phyloP scores from a whole-genome alignment of 139 green algal genomes.

The Chlorella sp. region DNA sequence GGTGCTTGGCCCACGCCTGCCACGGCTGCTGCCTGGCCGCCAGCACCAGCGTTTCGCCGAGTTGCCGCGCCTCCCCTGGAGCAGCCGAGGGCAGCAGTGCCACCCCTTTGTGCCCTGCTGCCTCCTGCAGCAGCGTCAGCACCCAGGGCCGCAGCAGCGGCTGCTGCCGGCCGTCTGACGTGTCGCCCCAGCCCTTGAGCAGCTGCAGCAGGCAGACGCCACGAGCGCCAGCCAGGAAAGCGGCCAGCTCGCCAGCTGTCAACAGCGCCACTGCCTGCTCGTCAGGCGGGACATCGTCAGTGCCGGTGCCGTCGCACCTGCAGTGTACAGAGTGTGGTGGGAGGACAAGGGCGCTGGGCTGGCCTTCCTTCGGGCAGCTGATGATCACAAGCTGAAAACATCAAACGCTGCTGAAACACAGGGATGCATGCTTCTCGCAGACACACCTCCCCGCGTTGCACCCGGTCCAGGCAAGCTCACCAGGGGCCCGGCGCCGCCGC shows the following conservation, averaged over 20 bases:
- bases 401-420: no score
- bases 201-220: slow-evolving; percentile 65
- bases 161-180: background rate
- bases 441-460: no score
- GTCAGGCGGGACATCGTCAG: slow-evolving; percentile 30
- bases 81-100: slow-evolving; percentile 20
- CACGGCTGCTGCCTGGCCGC: slow-evolving; percentile 59
- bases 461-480: background rate
- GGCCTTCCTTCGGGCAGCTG: no score
- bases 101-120: slow-evolving; percentile 30
- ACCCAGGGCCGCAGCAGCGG: slow-evolving; percentile 59
- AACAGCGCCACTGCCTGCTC: slow-evolving; percentile 35
- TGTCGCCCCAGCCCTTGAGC: slow-evolving; percentile 49
- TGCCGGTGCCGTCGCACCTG: slow-evolving; percentile 22
- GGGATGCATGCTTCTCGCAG: no score
- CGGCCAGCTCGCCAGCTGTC: slow-evolving; percentile 60
- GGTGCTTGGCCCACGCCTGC: slow-evolving; percentile 49
- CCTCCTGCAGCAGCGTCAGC: slow-evolving; percentile 42
- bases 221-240: slow-evolving; percentile 41
- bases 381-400: no score
- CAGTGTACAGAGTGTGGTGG: background rate
- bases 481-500: background rate
- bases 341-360: background rate
- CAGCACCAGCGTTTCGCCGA: slow-evolving; percentile 56
- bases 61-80: background rate